Conservation (phyloP, 805 yeast genomes). For the Yarrowia keelungensis region DNA sequence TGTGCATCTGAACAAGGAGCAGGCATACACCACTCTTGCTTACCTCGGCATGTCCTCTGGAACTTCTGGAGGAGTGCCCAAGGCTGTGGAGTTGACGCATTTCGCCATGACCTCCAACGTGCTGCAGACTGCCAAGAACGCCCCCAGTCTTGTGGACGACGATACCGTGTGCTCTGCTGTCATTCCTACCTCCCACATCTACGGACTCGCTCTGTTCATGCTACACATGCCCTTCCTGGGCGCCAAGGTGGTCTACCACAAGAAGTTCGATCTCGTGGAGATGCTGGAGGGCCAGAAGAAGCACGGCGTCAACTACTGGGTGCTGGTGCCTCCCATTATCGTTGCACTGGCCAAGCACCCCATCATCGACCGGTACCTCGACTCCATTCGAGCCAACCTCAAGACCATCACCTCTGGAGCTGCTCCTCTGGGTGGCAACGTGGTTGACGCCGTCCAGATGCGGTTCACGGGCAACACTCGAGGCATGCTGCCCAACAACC, state of each 20-base stretch:
- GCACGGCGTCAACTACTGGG: slow-evolving; percentile 51
- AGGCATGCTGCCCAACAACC: slow-evolving; percentile 8
- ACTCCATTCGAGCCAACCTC: slow-evolving; percentile 54
- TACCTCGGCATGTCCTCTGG: slow-evolving; percentile 50
- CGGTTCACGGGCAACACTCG: slow-evolving; percentile 39
- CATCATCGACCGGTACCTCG: slow-evolving; percentile 53
- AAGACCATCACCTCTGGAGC: slow-evolving; percentile 56
- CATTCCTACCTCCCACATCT: slow-evolving; percentile 50
- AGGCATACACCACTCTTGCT: slow-evolving; percentile 41
- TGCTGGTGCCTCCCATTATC: slow-evolving; percentile 55
- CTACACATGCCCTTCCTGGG: slow-evolving; percentile 36
- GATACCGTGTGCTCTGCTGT: slow-evolving; percentile 50
- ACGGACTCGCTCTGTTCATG: slow-evolving; percentile 49
- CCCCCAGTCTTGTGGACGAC: slow-evolving; percentile 54
- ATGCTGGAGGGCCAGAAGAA: slow-evolving; percentile 41
- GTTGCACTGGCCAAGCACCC: slow-evolving; percentile 57
- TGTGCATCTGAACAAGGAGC: slow-evolving; percentile 9
- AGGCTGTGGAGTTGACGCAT: slow-evolving; percentile 77
- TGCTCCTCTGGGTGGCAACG: slow-evolving; percentile 52
- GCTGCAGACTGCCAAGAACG: slow-evolving; percentile 42
- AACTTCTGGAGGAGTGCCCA: slow-evolving; percentile 62
- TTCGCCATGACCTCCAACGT: slow-evolving; percentile 56
- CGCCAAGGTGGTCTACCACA: slow-evolving; percentile 29
- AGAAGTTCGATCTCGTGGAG: slow-evolving; percentile 35
- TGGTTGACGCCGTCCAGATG: slow-evolving; percentile 27